Conservation (phyloP, 305 asterid species). For the Fraxinus ornus region DNA sequence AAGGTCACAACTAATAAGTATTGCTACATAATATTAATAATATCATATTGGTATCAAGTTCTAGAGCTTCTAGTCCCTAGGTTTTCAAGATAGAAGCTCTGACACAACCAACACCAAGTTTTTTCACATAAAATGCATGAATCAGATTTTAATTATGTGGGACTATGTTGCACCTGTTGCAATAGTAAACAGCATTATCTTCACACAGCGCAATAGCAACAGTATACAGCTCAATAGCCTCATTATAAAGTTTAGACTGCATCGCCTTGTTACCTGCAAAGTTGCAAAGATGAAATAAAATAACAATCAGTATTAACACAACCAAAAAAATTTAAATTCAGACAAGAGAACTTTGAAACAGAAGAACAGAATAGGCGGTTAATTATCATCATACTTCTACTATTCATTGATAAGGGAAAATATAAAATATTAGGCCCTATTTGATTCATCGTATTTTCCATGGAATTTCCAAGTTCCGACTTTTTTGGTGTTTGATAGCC, state of each 20-base stretch:
- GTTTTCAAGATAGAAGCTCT: background rate
- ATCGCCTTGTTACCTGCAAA: slow-evolving; percentile 72
- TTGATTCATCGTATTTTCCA: too few species aligned
- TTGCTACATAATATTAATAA: background rate
- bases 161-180: slow-evolving; percentile 60
- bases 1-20: background rate
- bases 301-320: slow-evolving; percentile 9
- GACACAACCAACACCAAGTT: background rate
- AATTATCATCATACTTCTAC: background rate
- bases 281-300: background rate
- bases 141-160: background rate
- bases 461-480: too few species aligned
- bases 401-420: background rate
- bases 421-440: background rate
- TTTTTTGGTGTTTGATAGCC: too few species aligned
- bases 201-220: slow-evolving; percentile 65
- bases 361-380: background rate
- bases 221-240: slow-evolving; percentile 75
- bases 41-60: background rate
- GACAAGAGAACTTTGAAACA: background rate
- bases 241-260: slow-evolving; percentile 60
- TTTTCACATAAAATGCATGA: background rate
- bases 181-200: slow-evolving; percentile 77
- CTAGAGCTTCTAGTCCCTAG: background rate
- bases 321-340: background rate